Percentiles rank a stretch among this genome's conserved stretches.
Evolutionary conservation across 1,284 basidiomycete genomes (phyloP).

Genomic region (Papiliotrema nemorosa): DNA sequence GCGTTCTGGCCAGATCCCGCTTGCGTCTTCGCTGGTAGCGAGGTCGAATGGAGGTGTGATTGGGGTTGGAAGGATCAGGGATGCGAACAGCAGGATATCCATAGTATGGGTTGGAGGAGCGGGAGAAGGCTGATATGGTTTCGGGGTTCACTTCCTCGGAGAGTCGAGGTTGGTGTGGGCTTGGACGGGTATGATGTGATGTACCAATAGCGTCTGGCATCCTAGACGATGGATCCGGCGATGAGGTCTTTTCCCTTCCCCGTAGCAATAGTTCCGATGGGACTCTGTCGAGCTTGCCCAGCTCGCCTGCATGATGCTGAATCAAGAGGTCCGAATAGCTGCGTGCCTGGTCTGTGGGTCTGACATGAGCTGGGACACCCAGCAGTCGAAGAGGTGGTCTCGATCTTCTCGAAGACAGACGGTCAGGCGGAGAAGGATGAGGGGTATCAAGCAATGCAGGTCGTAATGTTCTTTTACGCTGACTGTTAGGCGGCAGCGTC

Average conservation of each 20-base stretch:
- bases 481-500: conserved; percentile 2
- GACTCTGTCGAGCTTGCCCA: conserved; percentile 14
- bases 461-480: conserved; percentile 14
- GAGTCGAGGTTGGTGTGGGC: background rate
- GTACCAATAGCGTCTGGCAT: background rate
- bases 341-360: conserved; percentile 9
- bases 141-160: background rate
- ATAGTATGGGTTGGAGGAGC: conserved; percentile 44
- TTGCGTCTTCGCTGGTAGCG: conserved; percentile 44
- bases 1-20: conserved; percentile 47
- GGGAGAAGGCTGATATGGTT: conserved; percentile 26
- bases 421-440: background rate
- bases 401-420: conserved; percentile 8
- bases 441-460: conserved; percentile 24
- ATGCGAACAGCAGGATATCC: conserved; percentile 45
- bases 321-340: conserved; percentile 39
- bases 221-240: background rate
- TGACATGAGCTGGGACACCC: conserved; percentile 12
- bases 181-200: background rate
- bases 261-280: conserved; percentile 11
- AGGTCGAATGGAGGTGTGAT: conserved; percentile 28
- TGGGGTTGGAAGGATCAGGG: conserved; percentile 11
- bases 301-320: conserved; percentile 36
- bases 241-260: background rate
- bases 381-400: conserved; percentile 18